These are phyloP conservation scores for Inosperma sp. DNA, from an alignment of 768 basidiomycete species.

Conservation along the genomic window DNA sequence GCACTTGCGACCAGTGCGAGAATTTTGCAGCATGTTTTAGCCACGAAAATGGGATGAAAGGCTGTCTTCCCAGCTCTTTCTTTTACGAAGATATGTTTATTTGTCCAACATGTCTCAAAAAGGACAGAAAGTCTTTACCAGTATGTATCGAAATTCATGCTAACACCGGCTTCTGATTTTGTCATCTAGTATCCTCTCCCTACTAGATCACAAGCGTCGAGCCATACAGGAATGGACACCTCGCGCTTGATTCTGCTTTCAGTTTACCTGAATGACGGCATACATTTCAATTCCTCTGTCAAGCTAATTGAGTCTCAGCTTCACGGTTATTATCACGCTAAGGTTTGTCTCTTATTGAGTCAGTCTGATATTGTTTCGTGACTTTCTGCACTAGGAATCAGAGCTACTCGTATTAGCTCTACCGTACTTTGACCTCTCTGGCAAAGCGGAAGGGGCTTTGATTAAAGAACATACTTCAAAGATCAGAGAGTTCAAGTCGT, in stretches of 20 bases:
- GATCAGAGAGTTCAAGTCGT: not conserved
- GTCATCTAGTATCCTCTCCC: not conserved
- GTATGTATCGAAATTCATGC: not conserved
- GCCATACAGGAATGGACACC: not conserved
- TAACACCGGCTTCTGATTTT: not conserved
- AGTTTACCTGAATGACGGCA: not conserved
- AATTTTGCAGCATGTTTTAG: not conserved
- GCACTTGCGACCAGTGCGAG: not conserved
- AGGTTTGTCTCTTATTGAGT: no score
- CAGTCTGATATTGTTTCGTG: no score
- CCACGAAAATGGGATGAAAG: not conserved
- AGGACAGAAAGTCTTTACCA: not conserved
- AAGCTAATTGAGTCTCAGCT: not conserved
- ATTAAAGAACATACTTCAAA: not conserved
- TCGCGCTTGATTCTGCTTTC: not conserved
- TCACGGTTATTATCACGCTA: not conserved
- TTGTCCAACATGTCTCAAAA: not conserved
- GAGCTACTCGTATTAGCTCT: not conserved
- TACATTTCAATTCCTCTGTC: not conserved
- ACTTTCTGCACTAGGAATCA: not conserved
- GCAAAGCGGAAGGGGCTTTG: not conserved
- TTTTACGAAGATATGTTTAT: not conserved
- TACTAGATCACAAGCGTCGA: no score
- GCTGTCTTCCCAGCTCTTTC: not conserved
- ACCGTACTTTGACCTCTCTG: not conserved